These are phyloP conservation scores for Fomitopsis pulvina DNA, from an alignment of 768 basidiomycete genomes.

Conservation along the genomic window DNA sequence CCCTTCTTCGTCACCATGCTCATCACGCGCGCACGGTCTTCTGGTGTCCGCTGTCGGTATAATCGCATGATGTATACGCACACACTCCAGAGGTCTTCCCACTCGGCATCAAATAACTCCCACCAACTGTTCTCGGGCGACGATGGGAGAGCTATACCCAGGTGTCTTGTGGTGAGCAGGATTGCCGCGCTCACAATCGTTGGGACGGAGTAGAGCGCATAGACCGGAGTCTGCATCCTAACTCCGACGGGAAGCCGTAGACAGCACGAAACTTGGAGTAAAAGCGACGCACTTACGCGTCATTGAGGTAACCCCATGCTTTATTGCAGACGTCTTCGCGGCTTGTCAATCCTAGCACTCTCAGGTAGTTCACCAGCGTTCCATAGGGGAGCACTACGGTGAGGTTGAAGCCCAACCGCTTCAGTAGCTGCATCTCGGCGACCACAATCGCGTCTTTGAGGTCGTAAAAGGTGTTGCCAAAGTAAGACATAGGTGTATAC, in stretches of 20 bases:
- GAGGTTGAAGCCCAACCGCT: conserved; percentile 92
- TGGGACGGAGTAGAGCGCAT: conserved; percentile 82
- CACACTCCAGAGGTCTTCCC: conserved; percentile 84
- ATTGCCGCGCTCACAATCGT: conserved; percentile 90
- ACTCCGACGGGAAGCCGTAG: not conserved
- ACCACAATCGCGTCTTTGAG: conserved; percentile 91
- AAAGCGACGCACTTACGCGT: conserved; percentile 59
- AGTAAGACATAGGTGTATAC: conserved; percentile 86
- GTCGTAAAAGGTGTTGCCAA: conserved; percentile 85
- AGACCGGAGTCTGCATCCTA: conserved; percentile 91
- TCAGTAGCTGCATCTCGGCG: conserved; percentile 96
- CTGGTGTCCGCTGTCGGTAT: conserved; percentile 48
- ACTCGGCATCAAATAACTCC: conserved; percentile 87
- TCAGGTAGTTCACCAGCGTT: conserved; percentile 89
- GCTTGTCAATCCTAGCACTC: conserved; percentile 78
- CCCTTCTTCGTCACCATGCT: conserved; percentile 68
- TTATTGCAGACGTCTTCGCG: conserved; percentile 62
- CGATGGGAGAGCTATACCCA: conserved; percentile 70
- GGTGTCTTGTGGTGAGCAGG: conserved; percentile 66
- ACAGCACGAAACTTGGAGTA: conserved; percentile 8
- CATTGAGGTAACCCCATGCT: conserved; percentile 95
- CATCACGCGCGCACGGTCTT: conserved; percentile 43
- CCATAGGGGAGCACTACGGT: conserved; percentile 91
- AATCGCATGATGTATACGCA: conserved; percentile 82
- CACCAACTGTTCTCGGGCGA: conserved; percentile 78